Conservation (phyloP, 805 yeast genomes). For the Wickerhamiella slavikovae region DNA sequence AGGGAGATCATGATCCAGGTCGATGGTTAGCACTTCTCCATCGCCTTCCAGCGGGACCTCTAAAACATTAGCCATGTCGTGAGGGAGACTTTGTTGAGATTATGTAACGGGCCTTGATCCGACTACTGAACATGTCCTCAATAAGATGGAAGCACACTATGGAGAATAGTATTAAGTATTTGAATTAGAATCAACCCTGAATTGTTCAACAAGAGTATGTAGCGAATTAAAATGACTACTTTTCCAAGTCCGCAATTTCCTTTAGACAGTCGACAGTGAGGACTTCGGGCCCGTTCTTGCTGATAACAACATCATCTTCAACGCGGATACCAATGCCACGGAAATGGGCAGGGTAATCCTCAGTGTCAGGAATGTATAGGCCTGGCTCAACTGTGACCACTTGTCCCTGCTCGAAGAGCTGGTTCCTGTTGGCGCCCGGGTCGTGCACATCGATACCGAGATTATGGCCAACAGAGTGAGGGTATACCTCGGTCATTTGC, state of each 20-base stretch:
- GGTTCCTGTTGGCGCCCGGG: conserved; percentile 27
- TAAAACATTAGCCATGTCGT: conserved; percentile 19
- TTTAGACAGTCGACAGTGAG: conserved; percentile 72
- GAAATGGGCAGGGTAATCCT: conserved; percentile 53
- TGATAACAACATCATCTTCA: conserved; percentile 85
- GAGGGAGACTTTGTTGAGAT: too few species aligned
- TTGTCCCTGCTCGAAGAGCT: conserved; percentile 40
- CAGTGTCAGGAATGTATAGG: conserved; percentile 60
- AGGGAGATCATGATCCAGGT: conserved; percentile 61
- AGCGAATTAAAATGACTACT: too few species aligned
- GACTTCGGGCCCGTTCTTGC: conserved; percentile 32
- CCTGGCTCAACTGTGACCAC: conserved; percentile 96
- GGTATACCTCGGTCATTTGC: conserved; percentile 34
- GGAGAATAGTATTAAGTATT: too few species aligned
- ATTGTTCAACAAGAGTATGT: too few species aligned
- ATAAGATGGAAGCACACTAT: too few species aligned
- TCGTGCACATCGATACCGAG: conserved; percentile 64
- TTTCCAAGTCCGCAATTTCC: conserved; percentile 64
- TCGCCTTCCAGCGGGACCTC: conserved; percentile 60
- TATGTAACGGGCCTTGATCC: too few species aligned
- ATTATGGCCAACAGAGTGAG: conserved; percentile 92
- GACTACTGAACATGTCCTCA: too few species aligned
- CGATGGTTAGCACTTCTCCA: conserved; percentile 73
- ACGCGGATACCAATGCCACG: conserved; percentile 84
- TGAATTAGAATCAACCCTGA: too few species aligned